Percentiles rank a stretch among this genome's conserved stretches.
Evolutionary conservation across 441 rosid species (phyloP).

Genomic region (California macrophylla): DNA sequence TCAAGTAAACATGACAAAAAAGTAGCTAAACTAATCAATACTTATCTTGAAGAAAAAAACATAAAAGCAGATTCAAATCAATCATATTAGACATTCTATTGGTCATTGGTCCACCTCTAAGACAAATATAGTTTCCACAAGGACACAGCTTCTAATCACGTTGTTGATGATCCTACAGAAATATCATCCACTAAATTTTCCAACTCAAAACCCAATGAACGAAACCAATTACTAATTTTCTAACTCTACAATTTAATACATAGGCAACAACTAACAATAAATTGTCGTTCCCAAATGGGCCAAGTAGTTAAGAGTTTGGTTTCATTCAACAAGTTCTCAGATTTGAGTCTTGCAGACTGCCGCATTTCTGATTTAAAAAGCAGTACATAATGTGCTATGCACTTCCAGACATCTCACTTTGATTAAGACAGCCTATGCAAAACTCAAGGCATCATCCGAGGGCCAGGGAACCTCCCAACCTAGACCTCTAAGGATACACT

Average conservation of each 20-base stretch:
- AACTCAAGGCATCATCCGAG: not conserved
- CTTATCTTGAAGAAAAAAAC: not conserved
- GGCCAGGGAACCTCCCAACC: not conserved
- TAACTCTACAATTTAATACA: not conserved
- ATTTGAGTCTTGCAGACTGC: not conserved
- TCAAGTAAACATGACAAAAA: not conserved
- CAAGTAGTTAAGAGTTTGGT: not conserved
- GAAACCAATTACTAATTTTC: not conserved
- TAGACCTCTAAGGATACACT: not conserved
- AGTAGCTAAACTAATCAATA: not conserved
- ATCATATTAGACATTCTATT: not conserved
- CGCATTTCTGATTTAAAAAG: not conserved
- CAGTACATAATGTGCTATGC: not conserved
- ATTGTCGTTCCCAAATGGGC: not conserved
- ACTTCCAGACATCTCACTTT: not conserved
- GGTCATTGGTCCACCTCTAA: not conserved
- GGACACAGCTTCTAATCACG: not conserved
- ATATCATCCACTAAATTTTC: not conserved
- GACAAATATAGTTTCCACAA: not conserved
- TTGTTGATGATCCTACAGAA: not conserved
- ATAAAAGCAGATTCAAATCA: not conserved
- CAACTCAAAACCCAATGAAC: not conserved
- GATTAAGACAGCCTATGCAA: not conserved
- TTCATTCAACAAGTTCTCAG: not conserved
- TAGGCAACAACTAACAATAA: not conserved